Evolutionary conservation across 805 yeast genomes (phyloP).

Genomic region (Zygotorulaspora sp.): DNA sequence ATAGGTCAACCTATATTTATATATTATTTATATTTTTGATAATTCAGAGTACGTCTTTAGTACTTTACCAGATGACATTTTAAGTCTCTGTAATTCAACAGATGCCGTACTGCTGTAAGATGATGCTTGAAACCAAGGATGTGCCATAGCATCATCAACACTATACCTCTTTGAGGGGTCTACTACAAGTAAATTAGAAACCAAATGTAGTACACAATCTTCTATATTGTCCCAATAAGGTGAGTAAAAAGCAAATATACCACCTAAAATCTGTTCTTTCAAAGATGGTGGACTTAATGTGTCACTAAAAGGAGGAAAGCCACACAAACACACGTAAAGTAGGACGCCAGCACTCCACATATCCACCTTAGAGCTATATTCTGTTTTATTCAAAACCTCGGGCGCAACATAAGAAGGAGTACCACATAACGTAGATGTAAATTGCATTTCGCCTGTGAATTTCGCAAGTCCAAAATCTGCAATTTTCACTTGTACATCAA

Average conservation of each 20-base stretch:
- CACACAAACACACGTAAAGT: constrained; percentile 72
- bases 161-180: constrained; percentile 69
- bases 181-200: constrained; percentile 55
- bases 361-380: constrained; percentile 68
- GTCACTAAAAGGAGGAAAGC: constrained; percentile 82
- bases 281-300: constrained; percentile 75
- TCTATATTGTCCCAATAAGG: constrained; percentile 75
- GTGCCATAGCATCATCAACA: constrained; percentile 78
- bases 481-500: constrained; percentile 62
- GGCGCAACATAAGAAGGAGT: constrained; percentile 89
- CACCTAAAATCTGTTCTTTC: constrained; percentile 67
- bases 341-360: constrained; percentile 81
- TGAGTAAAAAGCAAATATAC: constrained; percentile 66
- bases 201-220: constrained; percentile 62
- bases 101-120: constrained; percentile 11
- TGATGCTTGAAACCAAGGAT: constrained; percentile 68
- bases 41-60: constrained; percentile 40
- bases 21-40: constrained; percentile 17
- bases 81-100: constrained; percentile 25
- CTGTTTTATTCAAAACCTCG: constrained; percentile 54
- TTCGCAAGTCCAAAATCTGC: constrained; percentile 76
- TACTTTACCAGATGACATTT: constrained; percentile 27
- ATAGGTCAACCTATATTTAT: too few species aligned
- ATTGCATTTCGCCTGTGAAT: constrained; percentile 61
- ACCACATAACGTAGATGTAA: constrained; percentile 77